These are phyloP conservation scores for Pythium aristosporum DNA, from an alignment of 352 stramenopile species.

Conservation along the genomic window DNA sequence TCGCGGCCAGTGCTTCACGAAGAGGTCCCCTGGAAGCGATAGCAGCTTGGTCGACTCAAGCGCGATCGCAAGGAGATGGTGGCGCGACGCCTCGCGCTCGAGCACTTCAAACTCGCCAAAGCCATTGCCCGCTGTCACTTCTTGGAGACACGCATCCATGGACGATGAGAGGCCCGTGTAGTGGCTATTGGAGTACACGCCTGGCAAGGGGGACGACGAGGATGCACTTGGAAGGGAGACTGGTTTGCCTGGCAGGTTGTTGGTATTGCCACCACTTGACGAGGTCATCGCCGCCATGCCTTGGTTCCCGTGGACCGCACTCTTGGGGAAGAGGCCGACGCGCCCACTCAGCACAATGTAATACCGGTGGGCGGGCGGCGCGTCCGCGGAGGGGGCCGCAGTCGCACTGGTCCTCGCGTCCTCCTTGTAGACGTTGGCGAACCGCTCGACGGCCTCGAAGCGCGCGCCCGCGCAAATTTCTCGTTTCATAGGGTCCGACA, in stretches of 20 bases:
- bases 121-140: constrained; percentile 38
- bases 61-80: constrained; percentile 41
- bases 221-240: too few species aligned
- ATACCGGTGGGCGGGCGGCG: constrained; percentile 25
- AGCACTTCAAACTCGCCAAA: constrained; percentile 73
- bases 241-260: neutral
- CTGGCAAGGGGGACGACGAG: neutral
- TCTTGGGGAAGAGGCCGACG: constrained; percentile 36
- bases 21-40: constrained; percentile 48
- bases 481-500: constrained; percentile 38
- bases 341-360: constrained; percentile 53
- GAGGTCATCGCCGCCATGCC: too few species aligned
- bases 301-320: constrained; percentile 13
- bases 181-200: neutral
- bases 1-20: constrained; percentile 45
- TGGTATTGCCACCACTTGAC: neutral
- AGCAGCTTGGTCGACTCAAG: constrained; percentile 52
- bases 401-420: constrained; percentile 6
- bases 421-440: constrained; percentile 46
- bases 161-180: constrained; percentile 12
- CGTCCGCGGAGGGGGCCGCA: neutral
- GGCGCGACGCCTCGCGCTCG: constrained; percentile 32
- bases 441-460: constrained; percentile 56
- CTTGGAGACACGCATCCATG: constrained; percentile 34
- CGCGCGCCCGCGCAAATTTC: constrained; percentile 50